Evolutionary conservation across 2,329 filamentous ascomycete species (phyloP), one percentile per base, ranked within the genome.

Genomic region (Verticillium nonalfalfae): DNA sequence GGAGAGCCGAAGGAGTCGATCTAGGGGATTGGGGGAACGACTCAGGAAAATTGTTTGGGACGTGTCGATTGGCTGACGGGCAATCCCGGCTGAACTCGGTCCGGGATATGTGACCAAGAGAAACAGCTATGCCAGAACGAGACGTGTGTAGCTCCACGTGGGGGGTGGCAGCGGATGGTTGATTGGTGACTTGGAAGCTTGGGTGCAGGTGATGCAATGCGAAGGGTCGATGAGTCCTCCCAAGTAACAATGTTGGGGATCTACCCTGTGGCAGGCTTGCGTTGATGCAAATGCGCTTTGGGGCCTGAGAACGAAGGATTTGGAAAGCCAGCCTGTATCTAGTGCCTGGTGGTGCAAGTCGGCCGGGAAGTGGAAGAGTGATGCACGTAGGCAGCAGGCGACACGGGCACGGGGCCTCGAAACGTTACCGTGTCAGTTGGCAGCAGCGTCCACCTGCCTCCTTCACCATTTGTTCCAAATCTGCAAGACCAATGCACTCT

Each of bases 1-100:
- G 58, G 54, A 56, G 54, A 34, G 33, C 57, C 56, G 62, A 57
- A 63, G 59, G 61, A 60, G 63, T 65, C 63, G 62, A 64, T n/a
- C 54, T n/a, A 31, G 26, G 26, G 54, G 26, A 55, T 31, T 56
- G n/a, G 54, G 33, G 33, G 54, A 45, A 50, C 45, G 45, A 50
- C 54, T 35, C 54, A 56, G 13, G 54, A 63, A 65, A 65, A 65
- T 61, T 65, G 64, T 65, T 65, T 65, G 62, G 64, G 57, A 57
- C 59, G 57, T 60, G 62, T 61, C 60, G 58, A 64, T 65, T 65
- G 64, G 63, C 59, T 63, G 63, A 63, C 64, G 63, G 64, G 63
- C 61, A 61, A 60, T 65, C 64, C 64, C 64, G 64, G 64, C 64
- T 54, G 38, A 65, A 62, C 40, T 65, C 64, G 64, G 64, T 60